A percentile compares a stretch with the other conserved stretches of the same genome.
Evolutionary conservation across 2,329 filamentous ascomycete genomes (phyloP).

Genomic region (Metarhizium album): DNA sequence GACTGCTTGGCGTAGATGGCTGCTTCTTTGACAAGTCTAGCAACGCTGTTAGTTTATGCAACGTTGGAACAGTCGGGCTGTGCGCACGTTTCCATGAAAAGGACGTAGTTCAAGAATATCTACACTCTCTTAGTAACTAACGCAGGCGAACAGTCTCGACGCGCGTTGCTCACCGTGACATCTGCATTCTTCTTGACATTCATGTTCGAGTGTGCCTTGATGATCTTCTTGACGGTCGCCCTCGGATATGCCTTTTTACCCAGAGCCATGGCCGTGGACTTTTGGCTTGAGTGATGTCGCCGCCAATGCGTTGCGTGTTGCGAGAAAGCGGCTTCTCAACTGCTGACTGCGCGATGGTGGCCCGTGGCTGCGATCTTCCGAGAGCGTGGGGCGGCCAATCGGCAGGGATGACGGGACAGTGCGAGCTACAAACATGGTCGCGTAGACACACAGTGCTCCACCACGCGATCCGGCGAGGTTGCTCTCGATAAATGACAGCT

Average conservation of each 20-base stretch:
- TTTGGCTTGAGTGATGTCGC: not conserved
- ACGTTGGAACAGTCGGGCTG: not conserved
- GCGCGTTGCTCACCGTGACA: conserved; percentile 49
- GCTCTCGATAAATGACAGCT: not conserved
- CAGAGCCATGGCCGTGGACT: conserved; percentile 19
- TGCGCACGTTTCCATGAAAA: conserved; percentile 61
- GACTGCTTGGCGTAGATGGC: conserved; percentile 63
- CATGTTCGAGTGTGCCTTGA: conserved; percentile 78
- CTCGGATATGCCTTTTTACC: conserved; percentile 73
- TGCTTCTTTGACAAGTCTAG: conserved; percentile 68
- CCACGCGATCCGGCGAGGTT: too few species aligned
- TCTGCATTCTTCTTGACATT: conserved; percentile 78
- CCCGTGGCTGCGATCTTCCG: too few species aligned
- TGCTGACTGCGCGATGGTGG: too few species aligned
- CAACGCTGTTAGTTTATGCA: conserved; percentile 3
- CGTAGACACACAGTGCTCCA: too few species aligned
- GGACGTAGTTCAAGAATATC: conserved; percentile 76
- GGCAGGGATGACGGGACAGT: not conserved
- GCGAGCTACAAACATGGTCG: too few species aligned
- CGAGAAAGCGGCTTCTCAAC: too few species aligned
- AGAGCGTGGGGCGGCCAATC: not conserved
- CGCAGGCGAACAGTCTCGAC: conserved; percentile 8
- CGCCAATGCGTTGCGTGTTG: not conserved
- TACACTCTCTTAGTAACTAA: conserved; percentile 26
- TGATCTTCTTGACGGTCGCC: conserved; percentile 74